Conservation (phyloP, 192 early-diverging fungal species). For the Mortierella alpina region DNA sequence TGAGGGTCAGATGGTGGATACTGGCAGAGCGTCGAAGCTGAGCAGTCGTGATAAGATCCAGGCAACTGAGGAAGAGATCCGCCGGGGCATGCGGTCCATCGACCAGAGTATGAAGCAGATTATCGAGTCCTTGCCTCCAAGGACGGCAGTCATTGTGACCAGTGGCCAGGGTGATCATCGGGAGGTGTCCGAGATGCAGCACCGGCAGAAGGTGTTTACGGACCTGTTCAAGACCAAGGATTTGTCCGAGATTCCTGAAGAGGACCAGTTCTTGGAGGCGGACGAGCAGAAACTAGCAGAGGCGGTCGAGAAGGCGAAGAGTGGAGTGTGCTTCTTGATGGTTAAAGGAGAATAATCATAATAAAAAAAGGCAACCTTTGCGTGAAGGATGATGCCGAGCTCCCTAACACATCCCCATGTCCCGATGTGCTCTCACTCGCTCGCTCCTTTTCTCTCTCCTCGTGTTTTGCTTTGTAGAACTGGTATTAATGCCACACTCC, state of each 20-base stretch:
- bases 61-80: conserved; percentile 31
- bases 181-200: conserved; percentile 40
- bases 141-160: conserved; percentile 52
- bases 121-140: conserved; percentile 38
- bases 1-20: conserved; percentile 27
- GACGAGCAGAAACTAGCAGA: conserved; percentile 34
- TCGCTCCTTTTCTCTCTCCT: no score
- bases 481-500: no score
- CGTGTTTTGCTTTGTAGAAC: no score
- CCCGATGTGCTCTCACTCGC: no score
- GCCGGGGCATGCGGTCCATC: conserved; percentile 29
- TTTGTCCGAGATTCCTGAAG: conserved; percentile 39
- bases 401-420: not conserved
- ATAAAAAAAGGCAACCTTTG: not conserved
- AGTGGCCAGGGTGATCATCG: conserved; percentile 57
- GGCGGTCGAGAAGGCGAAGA: conserved; percentile 41
- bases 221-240: conserved; percentile 32
- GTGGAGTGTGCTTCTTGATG: conserved; percentile 41
- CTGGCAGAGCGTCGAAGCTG: conserved; percentile 24
- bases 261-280: conserved; percentile 27
- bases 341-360: conserved; percentile 17
- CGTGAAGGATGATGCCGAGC: not conserved
- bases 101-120: conserved; percentile 48
- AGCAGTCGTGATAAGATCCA: conserved; percentile 44
- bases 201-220: conserved; percentile 42